These are phyloP conservation scores for Leucaena leucocephala DNA, from an alignment of 306 rosid species.

Conservation along the genomic window DNA sequence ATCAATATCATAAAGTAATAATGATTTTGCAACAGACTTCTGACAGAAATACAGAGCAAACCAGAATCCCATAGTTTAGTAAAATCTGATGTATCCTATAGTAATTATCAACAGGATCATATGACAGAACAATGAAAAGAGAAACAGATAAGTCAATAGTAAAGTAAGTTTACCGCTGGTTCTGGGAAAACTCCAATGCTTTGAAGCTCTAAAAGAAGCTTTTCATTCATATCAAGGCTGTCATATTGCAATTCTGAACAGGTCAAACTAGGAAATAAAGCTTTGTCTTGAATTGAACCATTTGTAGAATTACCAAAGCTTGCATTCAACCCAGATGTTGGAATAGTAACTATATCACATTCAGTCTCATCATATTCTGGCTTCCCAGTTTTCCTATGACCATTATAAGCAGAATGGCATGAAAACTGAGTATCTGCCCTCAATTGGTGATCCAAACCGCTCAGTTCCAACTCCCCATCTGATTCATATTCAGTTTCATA, in stretches of 20 bases:
- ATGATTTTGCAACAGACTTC: constrained; percentile 23
- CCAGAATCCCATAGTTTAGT: constrained; percentile 16
- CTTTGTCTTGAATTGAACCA: constrained; percentile 63
- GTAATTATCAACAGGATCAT: neutral
- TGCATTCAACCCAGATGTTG: constrained; percentile 50
- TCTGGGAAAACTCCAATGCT: constrained; percentile 84
- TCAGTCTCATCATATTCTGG: constrained; percentile 60
- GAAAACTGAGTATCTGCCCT: constrained; percentile 60
- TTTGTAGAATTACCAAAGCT: constrained; percentile 55
- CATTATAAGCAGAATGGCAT: constrained; percentile 66
- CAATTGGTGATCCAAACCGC: constrained; percentile 53
- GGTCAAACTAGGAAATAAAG: constrained; percentile 48
- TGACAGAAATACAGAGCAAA: constrained; percentile 13
- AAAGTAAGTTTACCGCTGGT: constrained; percentile 63
- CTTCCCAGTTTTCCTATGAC: constrained; percentile 54
- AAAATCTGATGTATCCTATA: neutral
- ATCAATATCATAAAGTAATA: constrained; percentile 35
- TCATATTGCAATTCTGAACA: constrained; percentile 79
- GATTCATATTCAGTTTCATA: constrained; percentile 62
- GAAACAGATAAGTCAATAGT: constrained; percentile 12
- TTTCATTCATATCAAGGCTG: constrained; percentile 71
- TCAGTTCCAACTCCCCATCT: constrained; percentile 67
- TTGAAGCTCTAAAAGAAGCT: constrained; percentile 88
- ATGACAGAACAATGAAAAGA: constrained; percentile 3
- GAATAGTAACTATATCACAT: constrained; percentile 50